A percentile compares a stretch with the other conserved stretches of the same genome.
phyloP scores from a whole-genome alignment of 768 basidiomycete species.

The Rhizopogon vinicolor region DNA sequence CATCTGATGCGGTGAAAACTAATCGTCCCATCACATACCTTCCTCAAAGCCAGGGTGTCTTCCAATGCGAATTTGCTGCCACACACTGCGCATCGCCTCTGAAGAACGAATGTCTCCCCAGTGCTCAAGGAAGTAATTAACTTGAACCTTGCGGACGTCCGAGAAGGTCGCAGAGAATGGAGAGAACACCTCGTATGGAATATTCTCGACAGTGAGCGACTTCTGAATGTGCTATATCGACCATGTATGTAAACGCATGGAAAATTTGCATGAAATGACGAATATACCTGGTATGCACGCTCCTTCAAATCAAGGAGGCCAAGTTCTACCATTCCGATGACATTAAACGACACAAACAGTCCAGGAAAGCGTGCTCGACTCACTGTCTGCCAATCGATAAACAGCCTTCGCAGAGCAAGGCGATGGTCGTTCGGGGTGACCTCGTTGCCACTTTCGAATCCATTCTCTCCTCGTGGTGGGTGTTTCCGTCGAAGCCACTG shows the following conservation, averaged over 20 bases:
- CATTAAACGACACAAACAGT: neutral
- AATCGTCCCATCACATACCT: constrained; percentile 36
- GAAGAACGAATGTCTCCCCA: constrained; percentile 83
- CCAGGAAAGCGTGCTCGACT: constrained; percentile 20
- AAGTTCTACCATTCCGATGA: constrained; percentile 43
- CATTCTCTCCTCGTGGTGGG: constrained; percentile 54
- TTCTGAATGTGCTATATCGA: constrained; percentile 63
- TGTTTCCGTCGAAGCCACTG: constrained; percentile 10
- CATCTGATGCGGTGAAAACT: neutral
- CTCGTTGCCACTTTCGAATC: constrained; percentile 65
- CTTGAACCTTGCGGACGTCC: constrained; percentile 77
- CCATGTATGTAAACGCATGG: neutral
- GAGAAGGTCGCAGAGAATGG: constrained; percentile 80
- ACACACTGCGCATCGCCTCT: constrained; percentile 78
- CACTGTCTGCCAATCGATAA: constrained; percentile 80
- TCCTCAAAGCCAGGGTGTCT: constrained; percentile 87
- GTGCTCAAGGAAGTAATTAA: constrained; percentile 74
- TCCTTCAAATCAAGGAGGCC: constrained; percentile 70
- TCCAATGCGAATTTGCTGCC: constrained; percentile 81
- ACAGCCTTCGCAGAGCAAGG: constrained; percentile 83
- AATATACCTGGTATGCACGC: constrained; percentile 52
- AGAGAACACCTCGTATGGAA: constrained; percentile 83
- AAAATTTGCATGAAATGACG: neutral
- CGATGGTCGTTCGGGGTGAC: constrained; percentile 57
- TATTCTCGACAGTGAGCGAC: constrained; percentile 72